phyloP scores from a whole-genome alignment of 257 asterid species.

The Coffea eugenioides region DNA sequence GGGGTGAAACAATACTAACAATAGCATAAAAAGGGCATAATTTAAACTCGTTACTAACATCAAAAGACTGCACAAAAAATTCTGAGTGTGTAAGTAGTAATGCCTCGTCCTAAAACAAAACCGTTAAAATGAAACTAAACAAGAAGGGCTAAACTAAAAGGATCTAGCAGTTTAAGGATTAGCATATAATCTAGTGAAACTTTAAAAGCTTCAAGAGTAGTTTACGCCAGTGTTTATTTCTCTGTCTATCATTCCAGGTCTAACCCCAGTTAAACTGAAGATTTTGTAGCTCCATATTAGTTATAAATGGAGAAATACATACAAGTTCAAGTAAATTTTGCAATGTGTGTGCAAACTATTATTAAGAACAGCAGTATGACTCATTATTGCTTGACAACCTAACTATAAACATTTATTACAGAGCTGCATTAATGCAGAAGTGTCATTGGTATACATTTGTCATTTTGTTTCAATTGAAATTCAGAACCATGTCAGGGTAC shows the following conservation, averaged over 20 bases:
- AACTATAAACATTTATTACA: background rate
- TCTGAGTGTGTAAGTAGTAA: too few relatives aligned
- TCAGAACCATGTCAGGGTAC: background rate
- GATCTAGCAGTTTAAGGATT: too few relatives aligned
- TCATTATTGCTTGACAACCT: background rate
- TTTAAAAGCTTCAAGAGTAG: too few relatives aligned
- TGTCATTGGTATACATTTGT: background rate
- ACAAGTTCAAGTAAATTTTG: too few relatives aligned
- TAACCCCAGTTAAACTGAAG: background rate
- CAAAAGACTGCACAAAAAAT: too few relatives aligned
- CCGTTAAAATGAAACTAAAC: too few relatives aligned
- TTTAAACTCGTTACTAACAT: too few relatives aligned
- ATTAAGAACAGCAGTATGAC: background rate
- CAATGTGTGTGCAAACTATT: background rate
- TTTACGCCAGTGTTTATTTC: background rate
- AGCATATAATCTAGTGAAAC: too few relatives aligned
- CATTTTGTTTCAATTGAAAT: background rate
- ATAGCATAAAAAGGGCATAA: too few relatives aligned
- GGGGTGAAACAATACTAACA: too few relatives aligned
- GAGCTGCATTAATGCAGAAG: background rate
- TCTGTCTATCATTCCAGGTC: background rate
- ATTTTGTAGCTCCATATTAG: background rate
- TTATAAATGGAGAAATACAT: background rate
- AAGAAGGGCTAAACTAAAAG: too few relatives aligned
- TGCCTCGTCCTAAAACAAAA: too few relatives aligned